These are phyloP conservation scores for Mycena maculata DNA, from an alignment of 768 basidiomycete genomes.

Conservation along the genomic window DNA sequence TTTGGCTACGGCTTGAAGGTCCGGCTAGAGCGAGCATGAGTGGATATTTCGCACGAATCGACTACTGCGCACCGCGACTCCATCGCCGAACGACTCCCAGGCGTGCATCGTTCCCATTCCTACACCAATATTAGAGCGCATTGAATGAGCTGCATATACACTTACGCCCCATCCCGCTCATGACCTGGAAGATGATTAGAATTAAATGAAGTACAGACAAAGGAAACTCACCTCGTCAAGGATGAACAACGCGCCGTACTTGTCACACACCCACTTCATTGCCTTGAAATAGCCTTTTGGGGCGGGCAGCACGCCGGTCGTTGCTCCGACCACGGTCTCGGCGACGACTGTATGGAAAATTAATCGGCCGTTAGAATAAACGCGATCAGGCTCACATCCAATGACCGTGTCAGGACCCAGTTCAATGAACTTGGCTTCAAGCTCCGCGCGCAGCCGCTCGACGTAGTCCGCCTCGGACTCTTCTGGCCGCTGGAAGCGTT, in stretches of 20 bases:
- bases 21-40: slow-evolving; percentile 59
- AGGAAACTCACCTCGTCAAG: slow-evolving; percentile 74
- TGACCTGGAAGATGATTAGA: slow-evolving; percentile 55
- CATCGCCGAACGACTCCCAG: slow-evolving; percentile 88
- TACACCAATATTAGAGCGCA: slow-evolving; percentile 40
- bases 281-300: slow-evolving; percentile 89
- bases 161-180: slow-evolving; percentile 92
- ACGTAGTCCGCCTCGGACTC: slow-evolving; percentile 88
- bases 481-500: slow-evolving; percentile 74
- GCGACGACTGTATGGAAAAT: slow-evolving; percentile 67
- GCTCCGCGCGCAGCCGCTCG: slow-evolving; percentile 77
- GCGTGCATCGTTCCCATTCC: slow-evolving; percentile 90
- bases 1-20: slow-evolving; percentile 91
- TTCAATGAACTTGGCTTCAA: slow-evolving; percentile 87
- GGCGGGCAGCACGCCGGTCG: slow-evolving; percentile 79
- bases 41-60: not conserved
- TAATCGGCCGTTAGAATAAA: slow-evolving; percentile 7
- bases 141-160: slow-evolving; percentile 23
- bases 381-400: slow-evolving; percentile 71
- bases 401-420: slow-evolving; percentile 86
- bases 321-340: slow-evolving; percentile 90
- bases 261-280: slow-evolving; percentile 85
- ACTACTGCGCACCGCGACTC: slow-evolving; percentile 56
- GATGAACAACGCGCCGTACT: slow-evolving; percentile 82
- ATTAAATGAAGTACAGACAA: not conserved